Evolutionary conservation across 2,329 filamentous ascomycete species (phyloP), one percentile per base, ranked within the genome.

Genomic region (Decorospora gaudefroyi): DNA sequence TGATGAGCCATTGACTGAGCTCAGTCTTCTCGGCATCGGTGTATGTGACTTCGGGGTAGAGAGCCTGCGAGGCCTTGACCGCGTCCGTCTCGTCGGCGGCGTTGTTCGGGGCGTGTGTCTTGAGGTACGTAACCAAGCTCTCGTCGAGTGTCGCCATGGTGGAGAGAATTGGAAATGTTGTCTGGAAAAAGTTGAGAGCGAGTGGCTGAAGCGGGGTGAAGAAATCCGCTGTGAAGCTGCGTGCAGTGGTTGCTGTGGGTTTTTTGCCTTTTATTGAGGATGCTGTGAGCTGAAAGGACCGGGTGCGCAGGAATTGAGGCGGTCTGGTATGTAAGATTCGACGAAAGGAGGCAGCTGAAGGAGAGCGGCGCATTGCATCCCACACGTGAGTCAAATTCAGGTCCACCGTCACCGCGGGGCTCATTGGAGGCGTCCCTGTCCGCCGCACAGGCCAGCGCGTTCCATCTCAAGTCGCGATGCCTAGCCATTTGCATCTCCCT

Each of bases 1-100:
- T 88, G 65, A 83, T 85, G 66, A 92, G 80, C 91, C 91, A 96
- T 77, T 93, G 86, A 73, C 86, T 84, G 70, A 96, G 87, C 75
- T 96, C 90, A 12, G 87, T 82, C 74, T 91, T 85, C 75, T 97
- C 91, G 55, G 83, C 80, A 61, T 85, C 78, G 52, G 83, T 83
- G 77, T 93, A 95, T 61, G 81, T 84, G 67, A 82, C 80, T 53
- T 80, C 74, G 54, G 81, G 77, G 74, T 90, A 83, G 64, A 92
- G 87, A 67, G 78, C 82, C 70, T 78, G 72, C 49, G 74, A 76
- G 53, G 75, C 69, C 57, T 76, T 70, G 59, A 70, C 59, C 28
- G 68, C 58, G 42, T 72, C 68, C 21, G 65, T 60, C 51, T 70
- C 64, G 36, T 57, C 46, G 45, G 60, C 59, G n/a, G 64, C 62